A percentile compares a stretch with the other conserved stretches of the same genome.
Evolutionary conservation across 257 asterid genomes (phyloP).

Genomic region (Handroanthus guayacan): DNA sequence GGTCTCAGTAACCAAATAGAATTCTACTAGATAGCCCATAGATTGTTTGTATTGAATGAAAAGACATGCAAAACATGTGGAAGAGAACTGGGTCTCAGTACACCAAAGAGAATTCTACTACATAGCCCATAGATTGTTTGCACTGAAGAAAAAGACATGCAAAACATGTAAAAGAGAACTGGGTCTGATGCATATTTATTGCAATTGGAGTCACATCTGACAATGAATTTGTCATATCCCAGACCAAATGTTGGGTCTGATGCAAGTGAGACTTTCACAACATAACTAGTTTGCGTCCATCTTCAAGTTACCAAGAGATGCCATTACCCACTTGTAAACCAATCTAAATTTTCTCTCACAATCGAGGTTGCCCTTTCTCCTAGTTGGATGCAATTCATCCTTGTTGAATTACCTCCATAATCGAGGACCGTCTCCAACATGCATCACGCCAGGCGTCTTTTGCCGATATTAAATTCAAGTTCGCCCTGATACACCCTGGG

Average conservation of each 20-base stretch:
- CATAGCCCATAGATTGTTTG: slow-evolving; percentile 9
- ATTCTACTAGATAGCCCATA: slow-evolving; percentile 7
- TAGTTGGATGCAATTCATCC: too few species aligned
- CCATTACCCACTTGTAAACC: too few species aligned
- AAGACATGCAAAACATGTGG: slow-evolving; percentile 24
- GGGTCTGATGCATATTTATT: slow-evolving; percentile 12
- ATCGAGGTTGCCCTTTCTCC: too few species aligned
- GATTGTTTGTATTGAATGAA: slow-evolving; percentile 15
- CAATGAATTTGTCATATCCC: slow-evolving; percentile 5
- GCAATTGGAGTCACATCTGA: slow-evolving; percentile 9
- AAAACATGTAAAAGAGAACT: slow-evolving; percentile 26
- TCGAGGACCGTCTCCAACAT: too few species aligned
- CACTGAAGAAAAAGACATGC: slow-evolving; percentile 16
- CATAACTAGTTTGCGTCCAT: not conserved
- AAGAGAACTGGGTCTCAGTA: slow-evolving; percentile 30
- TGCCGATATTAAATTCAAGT: too few species aligned
- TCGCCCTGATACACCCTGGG: too few species aligned
- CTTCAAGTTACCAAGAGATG: too few species aligned
- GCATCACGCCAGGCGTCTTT: too few species aligned
- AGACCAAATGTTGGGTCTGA: not conserved
- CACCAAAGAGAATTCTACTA: slow-evolving; percentile 22
- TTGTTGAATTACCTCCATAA: too few species aligned
- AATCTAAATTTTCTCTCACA: too few species aligned
- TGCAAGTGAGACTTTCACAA: not conserved
- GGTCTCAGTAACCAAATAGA: not conserved